phyloP scores from a whole-genome alignment of 768 basidiomycete species.

The Gloeopeniophorella convolvens region DNA sequence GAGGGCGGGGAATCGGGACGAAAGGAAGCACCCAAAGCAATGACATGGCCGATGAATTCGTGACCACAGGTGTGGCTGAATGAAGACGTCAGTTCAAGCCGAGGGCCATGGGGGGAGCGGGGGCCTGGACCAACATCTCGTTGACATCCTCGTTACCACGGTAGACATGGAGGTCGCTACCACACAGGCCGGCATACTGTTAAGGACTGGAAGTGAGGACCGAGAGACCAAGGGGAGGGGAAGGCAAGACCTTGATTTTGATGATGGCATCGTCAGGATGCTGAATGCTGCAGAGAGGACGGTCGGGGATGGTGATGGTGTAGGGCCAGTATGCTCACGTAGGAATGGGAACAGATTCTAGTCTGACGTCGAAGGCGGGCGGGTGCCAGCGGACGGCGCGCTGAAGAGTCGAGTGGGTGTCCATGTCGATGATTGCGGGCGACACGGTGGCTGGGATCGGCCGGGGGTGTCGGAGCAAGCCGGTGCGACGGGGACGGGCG shows the following conservation, averaged over 20 bases:
- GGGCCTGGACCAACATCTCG: conserved; percentile 40
- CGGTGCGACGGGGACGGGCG: no score
- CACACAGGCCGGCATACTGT: conserved; percentile 63
- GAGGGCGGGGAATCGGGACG: conserved; percentile 32
- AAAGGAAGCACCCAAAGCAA: conserved; percentile 59
- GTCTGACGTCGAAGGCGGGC: conserved; percentile 61
- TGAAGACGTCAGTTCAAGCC: background rate
- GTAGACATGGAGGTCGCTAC: conserved; percentile 72
- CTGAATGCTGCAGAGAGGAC: conserved; percentile 41
- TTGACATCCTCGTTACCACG: conserved; percentile 51
- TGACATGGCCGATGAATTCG: conserved; percentile 70
- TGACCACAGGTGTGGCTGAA: conserved; percentile 63
- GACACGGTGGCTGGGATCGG: no score
- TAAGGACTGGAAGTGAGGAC: background rate
- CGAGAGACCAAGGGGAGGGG: background rate
- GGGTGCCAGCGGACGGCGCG: conserved; percentile 58
- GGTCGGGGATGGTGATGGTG: background rate
- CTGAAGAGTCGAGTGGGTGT: no score
- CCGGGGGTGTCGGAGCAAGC: no score
- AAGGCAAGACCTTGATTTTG: conserved; percentile 51
- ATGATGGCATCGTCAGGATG: conserved; percentile 75
- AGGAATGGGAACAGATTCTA: conserved; percentile 57
- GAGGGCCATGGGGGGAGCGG: conserved; percentile 1
- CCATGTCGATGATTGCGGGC: no score
- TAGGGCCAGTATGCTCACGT: conserved; percentile 31